phyloP scores from a whole-genome alignment of 169 alveolate species.

The Cryptosporidium viatorum region DNA sequence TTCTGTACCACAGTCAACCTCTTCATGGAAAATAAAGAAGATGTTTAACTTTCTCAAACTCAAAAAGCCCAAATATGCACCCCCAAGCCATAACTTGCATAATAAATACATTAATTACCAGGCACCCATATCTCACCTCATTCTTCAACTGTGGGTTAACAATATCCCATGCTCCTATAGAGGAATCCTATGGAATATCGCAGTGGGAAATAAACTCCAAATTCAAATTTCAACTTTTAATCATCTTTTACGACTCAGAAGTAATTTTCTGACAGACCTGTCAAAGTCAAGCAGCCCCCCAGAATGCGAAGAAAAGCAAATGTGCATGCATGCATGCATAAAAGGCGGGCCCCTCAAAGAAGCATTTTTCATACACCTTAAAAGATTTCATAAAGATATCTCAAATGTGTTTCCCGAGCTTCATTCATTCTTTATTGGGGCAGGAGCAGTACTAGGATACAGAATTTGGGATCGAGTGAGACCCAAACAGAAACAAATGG shows the following conservation, averaged over 20 bases:
- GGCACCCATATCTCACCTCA: constrained; percentile 62
- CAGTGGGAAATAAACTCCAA: constrained; percentile 54
- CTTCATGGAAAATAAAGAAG: no score
- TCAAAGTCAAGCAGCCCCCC: background rate
- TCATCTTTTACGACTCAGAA: constrained; percentile 9
- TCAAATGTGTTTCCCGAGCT: constrained; percentile 44
- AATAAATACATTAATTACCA: constrained; percentile 41
- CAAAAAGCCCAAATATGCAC: background rate
- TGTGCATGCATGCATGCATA: constrained; percentile 3
- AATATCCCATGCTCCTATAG: constrained; percentile 54
- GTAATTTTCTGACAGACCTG: background rate
- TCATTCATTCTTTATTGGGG: constrained; percentile 57
- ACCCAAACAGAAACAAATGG: background rate
- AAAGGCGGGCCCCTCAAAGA: constrained; percentile 56
- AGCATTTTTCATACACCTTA: constrained; percentile 46
- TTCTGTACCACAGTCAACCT: background rate
- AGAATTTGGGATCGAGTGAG: constrained; percentile 35
- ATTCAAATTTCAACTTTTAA: constrained; percentile 6
- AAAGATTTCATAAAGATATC: constrained; percentile 63
- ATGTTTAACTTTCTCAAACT: background rate
- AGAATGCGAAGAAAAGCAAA: constrained; percentile 1
- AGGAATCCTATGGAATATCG: constrained; percentile 56
- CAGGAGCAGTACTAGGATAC: constrained; percentile 60
- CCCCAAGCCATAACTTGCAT: constrained; percentile 11
- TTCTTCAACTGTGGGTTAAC: constrained; percentile 44